A percentile compares a stretch with the other conserved stretches of the same genome.
Evolutionary conservation across 331 rosid species (phyloP).

Genomic region (Rhamnella rubrinervis): DNA sequence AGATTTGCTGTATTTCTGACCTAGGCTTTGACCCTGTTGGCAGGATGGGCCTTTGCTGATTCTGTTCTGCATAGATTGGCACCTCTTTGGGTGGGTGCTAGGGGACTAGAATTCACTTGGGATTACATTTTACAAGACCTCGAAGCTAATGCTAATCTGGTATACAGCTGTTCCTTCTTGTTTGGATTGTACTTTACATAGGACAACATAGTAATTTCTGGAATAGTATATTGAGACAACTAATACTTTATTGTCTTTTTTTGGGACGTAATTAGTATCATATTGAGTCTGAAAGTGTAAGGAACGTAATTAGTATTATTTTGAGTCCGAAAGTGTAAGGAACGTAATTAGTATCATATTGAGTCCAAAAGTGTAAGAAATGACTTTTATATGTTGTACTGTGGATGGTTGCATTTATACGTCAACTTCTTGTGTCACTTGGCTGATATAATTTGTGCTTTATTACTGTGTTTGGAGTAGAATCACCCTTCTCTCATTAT

Average conservation of each 20-base stretch:
- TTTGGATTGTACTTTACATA: conserved; percentile 6
- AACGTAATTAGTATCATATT: no score
- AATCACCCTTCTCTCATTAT: conserved; percentile 8
- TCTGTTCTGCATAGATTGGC: conserved; percentile 92
- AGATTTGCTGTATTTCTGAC: conserved; percentile 9
- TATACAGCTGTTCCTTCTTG: conserved; percentile 28
- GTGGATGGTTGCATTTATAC: background rate
- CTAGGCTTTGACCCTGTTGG: conserved; percentile 27
- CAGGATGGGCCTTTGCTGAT: conserved; percentile 99
- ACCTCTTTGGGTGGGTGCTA: conserved; percentile 98
- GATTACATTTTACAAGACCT: conserved; percentile 92
- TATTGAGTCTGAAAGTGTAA: background rate
- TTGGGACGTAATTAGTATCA: no score
- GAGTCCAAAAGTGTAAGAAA: no score
- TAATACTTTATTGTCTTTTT: background rate
- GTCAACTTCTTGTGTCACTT: background rate
- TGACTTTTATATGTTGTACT: background rate
- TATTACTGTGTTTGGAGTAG: background rate
- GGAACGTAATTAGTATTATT: no score
- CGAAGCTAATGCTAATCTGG: conserved; percentile 98
- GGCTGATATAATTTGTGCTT: background rate
- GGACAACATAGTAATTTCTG: background rate
- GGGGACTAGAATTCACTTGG: conserved; percentile 99
- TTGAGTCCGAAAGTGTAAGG: no score
- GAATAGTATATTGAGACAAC: background rate